Evolutionary conservation across 495 filamentous ascomycete genomes (phyloP), one percentile per base, ranked within the genome.

Genomic region (Chaetomidium leptoderma): DNA sequence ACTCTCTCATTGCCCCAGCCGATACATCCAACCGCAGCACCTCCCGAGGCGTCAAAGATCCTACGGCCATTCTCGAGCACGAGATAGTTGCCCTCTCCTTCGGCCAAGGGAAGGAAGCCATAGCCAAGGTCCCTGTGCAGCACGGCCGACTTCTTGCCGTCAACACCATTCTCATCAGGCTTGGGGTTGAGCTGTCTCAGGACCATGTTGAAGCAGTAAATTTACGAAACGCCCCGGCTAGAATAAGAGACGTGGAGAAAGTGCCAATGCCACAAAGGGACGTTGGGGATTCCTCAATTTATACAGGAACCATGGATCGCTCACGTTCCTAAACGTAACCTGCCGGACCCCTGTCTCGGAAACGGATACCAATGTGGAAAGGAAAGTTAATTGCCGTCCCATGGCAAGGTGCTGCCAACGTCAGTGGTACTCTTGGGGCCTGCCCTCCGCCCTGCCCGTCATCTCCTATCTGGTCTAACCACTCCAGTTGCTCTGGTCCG

Each of bases 11-110:
- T 69, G 14, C 76, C 75, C 64, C 79, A 78, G 33, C 80, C 80
- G 23, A 82, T 57, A 55, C 72, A 77, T 16, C 81, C 73, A 30
- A 83, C 81, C 0, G 79, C 78, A 7, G 80, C 81, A 21, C 81
- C 81, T 46, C 78, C 72, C 7, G 75, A 76, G 0, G 81, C 83
- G 62, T 89, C 86, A 17, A 89, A 77, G 58, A 91, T 80, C 44
- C 73, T 79, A 11, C 79, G 81, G 23, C 83, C 84, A 71, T 87
- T 78, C 49, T 78, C 79, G 3, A 88, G 60, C 30, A 69, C 49
- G 14, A 77, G 44, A 50, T 74, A 67, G 50, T 70, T 77, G 6
- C 75, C 73, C 29, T 72, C 48, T 16, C 67, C 65, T 50, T 59
- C 54, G 8, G 55, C 46, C 23, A 71, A 19, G 17, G 55, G 26